phyloP scores from a whole-genome alignment of 306 rosid species.

The Clitoria ternatea region DNA sequence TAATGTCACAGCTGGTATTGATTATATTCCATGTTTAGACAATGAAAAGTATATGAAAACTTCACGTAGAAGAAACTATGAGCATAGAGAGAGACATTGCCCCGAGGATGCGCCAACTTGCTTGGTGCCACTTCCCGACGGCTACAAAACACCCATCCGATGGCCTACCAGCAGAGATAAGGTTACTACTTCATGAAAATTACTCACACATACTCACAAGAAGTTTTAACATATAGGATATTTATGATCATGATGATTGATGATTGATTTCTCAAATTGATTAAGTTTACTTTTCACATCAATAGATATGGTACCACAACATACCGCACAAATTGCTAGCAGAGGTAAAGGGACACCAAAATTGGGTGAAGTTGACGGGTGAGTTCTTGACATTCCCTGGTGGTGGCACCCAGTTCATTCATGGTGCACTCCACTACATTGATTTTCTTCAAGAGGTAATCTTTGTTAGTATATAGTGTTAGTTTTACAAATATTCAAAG shows the following conservation, averaged over 20 bases:
- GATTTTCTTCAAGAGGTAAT: slow-evolving; percentile 66
- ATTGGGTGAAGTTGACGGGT: slow-evolving; percentile 80
- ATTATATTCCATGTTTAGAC: slow-evolving; percentile 83
- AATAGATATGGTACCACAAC: slow-evolving; percentile 80
- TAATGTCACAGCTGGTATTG: slow-evolving; percentile 54
- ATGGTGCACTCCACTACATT: slow-evolving; percentile 84
- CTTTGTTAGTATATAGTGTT: neutral
- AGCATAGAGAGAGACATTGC: slow-evolving; percentile 84
- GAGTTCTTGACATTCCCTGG: slow-evolving; percentile 81
- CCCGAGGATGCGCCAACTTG: slow-evolving; percentile 73
- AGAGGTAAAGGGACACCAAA: slow-evolving; percentile 81
- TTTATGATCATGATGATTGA: neutral
- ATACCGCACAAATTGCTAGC: slow-evolving; percentile 71
- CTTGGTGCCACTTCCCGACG: slow-evolving; percentile 50
- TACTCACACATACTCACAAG: no score
- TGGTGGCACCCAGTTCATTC: slow-evolving; percentile 89
- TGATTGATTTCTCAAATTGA: neutral
- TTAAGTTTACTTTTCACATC: neutral
- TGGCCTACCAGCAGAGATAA: slow-evolving; percentile 84
- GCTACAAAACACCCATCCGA: slow-evolving; percentile 44
- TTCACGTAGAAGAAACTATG: slow-evolving; percentile 48
- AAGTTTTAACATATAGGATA: no score
- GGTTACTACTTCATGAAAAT: no score
- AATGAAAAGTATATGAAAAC: slow-evolving; percentile 51
- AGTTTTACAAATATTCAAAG: no score